Evolutionary conservation across 1,139 yeast genomes (phyloP).

Genomic region (Taphrina communis): DNA sequence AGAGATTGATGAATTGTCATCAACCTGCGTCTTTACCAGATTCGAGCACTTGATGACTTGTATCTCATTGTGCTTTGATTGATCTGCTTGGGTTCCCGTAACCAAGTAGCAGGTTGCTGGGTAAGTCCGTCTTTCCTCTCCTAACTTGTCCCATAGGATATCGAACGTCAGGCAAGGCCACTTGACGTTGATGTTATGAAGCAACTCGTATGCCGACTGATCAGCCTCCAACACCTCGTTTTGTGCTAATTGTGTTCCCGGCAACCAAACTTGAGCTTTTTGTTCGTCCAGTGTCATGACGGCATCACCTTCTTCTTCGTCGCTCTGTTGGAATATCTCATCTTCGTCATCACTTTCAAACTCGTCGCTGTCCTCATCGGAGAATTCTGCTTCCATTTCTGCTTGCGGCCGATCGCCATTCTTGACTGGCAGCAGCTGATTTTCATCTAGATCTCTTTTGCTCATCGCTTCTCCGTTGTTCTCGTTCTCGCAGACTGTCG

Average conservation of each 20-base stretch:
- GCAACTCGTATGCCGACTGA: conserved; percentile 93
- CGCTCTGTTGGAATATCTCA: conserved; percentile 57
- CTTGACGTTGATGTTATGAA: conserved; percentile 89
- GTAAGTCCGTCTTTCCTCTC: conserved; percentile 83
- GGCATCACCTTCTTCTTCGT: conserved; percentile 56
- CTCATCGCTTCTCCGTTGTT: conserved; percentile 6
- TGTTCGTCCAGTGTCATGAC: conserved; percentile 68
- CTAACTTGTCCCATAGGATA: conserved; percentile 81
- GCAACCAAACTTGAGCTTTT: conserved; percentile 48
- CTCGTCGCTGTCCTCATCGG: conserved; percentile 61
- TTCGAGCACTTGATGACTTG: conserved; percentile 82
- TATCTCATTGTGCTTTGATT: conserved; percentile 84
- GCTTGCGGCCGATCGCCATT: conserved; percentile 27
- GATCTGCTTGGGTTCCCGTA: conserved; percentile 93
- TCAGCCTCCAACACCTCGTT: conserved; percentile 97
- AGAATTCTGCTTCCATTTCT: conserved; percentile 26
- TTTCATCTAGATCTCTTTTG: conserved; percentile 29
- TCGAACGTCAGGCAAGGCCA: conserved; percentile 98
- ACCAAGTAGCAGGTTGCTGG: conserved; percentile 87
- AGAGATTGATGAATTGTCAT: conserved; percentile 61
- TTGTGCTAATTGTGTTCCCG: conserved; percentile 66
- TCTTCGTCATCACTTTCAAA: conserved; percentile 79
- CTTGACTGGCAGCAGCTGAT: conserved; percentile 26
- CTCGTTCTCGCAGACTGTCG: background rate
- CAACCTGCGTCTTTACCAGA: conserved; percentile 80